Percentiles rank a stretch among this genome's conserved stretches.
phyloP scores from a whole-genome alignment of 305 asterid species.

The Plantago coronopus region DNA sequence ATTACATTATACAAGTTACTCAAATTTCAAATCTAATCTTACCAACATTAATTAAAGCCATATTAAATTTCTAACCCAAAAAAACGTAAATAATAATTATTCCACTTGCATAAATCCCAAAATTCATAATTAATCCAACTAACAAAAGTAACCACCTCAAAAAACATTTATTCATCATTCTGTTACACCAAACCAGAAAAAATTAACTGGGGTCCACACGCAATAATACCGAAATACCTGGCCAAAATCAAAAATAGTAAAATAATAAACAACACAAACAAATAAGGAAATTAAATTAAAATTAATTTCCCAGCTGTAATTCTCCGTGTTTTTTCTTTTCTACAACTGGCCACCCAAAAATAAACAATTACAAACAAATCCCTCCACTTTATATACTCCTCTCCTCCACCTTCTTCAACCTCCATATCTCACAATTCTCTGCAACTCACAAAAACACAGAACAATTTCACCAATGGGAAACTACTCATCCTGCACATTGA shows the following conservation, averaged over 20 bases:
- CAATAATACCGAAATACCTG: not conserved
- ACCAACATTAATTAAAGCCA: no score
- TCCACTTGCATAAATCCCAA: no score
- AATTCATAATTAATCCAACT: not conserved
- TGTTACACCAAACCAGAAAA: not conserved
- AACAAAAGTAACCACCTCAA: not conserved
- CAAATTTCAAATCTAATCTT: no score
- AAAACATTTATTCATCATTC: not conserved
- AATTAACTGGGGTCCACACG: conserved; percentile 4
- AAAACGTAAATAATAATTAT: no score
- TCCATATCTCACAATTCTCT: not conserved
- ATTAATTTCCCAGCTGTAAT: not conserved
- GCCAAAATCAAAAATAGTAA: not conserved
- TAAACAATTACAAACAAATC: no score
- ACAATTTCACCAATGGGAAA: conserved; percentile 40
- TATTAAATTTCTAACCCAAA: no score
- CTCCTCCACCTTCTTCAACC: not conserved
- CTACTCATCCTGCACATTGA: conserved; percentile 47
- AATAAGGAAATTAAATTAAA: no score
- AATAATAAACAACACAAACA: not conserved
- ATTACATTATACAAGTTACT: no score
- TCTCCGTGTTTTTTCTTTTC: not conserved
- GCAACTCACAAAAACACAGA: not conserved
- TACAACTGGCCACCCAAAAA: not conserved
- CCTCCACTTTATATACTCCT: conserved; percentile 3